Base-by-base conservation (phyloP, 257 asterid species). In the Solanum medicagineum region DNA sequence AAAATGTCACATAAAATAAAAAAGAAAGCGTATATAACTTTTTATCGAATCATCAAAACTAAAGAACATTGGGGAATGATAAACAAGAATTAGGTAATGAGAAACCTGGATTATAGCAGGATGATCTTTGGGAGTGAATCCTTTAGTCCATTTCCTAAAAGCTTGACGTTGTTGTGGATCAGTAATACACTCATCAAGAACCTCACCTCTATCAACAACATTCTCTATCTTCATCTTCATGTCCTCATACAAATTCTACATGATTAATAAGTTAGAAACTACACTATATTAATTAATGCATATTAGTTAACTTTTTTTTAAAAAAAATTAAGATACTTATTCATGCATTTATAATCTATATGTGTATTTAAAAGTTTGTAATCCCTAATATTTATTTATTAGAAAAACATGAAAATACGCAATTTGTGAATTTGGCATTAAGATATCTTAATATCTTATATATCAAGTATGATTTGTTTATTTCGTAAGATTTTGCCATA, bases 171-270 rank as follows among this genome's bases (percentile, higher is more conserved):
- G 91, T 70, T 88, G 87, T 16, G 88, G 90, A 60, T 75, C 86
- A 59, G 84, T 82, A 10, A 90, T 90, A 53, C 80, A 87, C 68
- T 91, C 92, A 0, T 92, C 93, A 9, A 85, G 47, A 49, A 90
- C 59, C 77, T 82, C 81, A 6, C 93, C 91, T 22, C 83, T 88
- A 69, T 88, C 93, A 60, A 91, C 89, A 7, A 60, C 87, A 80
- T 63, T 85, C 11, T 90, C 91, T 19, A 91, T 80, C 87, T 85
- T 92, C 73, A 56, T 83, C 59, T 91, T 92, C 93, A 92, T 92
- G 81, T 85, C 87, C 68, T 88, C 91, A 40, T 91, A 92, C 93
- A 89, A 81, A 86, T 84, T 84, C 95, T 91, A 89, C 88, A 22
- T n/a, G 82, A 70, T 12, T 36, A 19, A 74, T 22, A 71, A 8